Base-by-base conservation (phyloP, 352 stramenopile species). In the Phytopythium chamaehyphon region DNA sequence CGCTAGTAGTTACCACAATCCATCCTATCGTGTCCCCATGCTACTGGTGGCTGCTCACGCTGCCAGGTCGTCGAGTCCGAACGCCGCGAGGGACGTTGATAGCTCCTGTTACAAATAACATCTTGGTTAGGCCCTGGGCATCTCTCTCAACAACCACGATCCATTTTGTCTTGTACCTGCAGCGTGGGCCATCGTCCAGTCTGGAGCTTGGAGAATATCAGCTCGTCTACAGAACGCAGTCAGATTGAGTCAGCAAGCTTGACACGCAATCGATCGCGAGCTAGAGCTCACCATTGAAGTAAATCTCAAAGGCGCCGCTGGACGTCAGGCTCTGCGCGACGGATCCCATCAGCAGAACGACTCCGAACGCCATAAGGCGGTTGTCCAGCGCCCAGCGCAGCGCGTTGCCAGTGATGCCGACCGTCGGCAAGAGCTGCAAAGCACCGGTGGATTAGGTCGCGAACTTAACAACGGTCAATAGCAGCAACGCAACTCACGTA, bases 281-380 rank as follows among this genome's bases (percentile, higher is more conserved):
- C 36, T 7, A 48, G 21, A 3, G 2, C 14, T n/a, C 23, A 93
- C 83, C 74, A 48, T 93, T 91, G 39, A 86, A 89, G 54, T 79
- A 89, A 26, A 93, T 77, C 63, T 93, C 83, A 22, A 93, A 93
- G 9, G 80, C 83, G 11, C 83, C 83, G 1, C 80, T 78, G 12
- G 83, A 76, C 40, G 86, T 61, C 46, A 93, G 68, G 16, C 63
- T 69, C 49, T 84, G 81, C 4, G 83, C 83, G 11, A 83, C 33
- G 0, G 71, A 73, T 6, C 83, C 80, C 40, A 91, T 66, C 43
- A 88, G 57, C 51, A 91, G 31, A 16, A 91, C 73, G 14, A 89
- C 57, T 23, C 80, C 71, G 55, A 93, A 89, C 43, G 68, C 75
- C 3, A 51, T 60, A 33, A 91, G 73, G 47, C 77, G 76, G 62